Evolutionary conservation across 2,329 filamentous ascomycete genomes (phyloP), one percentile per base, ranked within the genome.

Genomic region (Kalmusia sp.): DNA sequence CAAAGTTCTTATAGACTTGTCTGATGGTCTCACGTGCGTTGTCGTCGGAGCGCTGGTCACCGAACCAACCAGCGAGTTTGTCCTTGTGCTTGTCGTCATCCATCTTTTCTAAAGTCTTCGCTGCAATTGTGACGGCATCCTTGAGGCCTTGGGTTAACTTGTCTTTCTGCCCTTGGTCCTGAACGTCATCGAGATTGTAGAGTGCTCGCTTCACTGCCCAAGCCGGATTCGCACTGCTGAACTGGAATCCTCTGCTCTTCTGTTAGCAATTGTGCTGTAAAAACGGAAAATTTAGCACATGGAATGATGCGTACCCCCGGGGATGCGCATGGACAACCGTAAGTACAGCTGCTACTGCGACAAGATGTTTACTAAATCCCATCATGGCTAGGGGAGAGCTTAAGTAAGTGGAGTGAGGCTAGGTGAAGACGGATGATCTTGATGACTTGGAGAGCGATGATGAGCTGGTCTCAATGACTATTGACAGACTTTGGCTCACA

Each of bases 181-280:
- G 17, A 19, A 52, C 37, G 28, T 51, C 37, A 17, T 88, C 1
- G 91, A 91, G n/a, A n/a, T n/a, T n/a, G n/a, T 34, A 34, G 14
- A 34, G 3, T 34, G 9, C 7, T 34, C 31, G 31, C 14, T 34
- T 34, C 3, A 34, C 6, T 14, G 14, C 31, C 31, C 6, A 15
- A 7, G 31, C 31, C 14, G 14, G 31, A 34, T 34, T n/a, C 2
- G 3, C 3, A 34, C 31, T 15, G 14, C 31, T 34, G 14, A 14
- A 34, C 8, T 17, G 14, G 31, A 34, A 34, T 2, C 31, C 31
- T 3, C 11, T n/a, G n/a, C n/a, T n/a, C n/a, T n/a, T n/a, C n/a
- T n/a, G n/a, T n/a, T n/a, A n/a, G n/a, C n/a, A n/a, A n/a, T n/a
- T n/a, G n/a, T n/a, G n/a, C n/a, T n/a, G n/a, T n/a, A n/a, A n/a